Evolutionary conservation across 306 rosid genomes (phyloP), one percentile per base, ranked within the genome.

Genomic region (Ormosia emarginata): DNA sequence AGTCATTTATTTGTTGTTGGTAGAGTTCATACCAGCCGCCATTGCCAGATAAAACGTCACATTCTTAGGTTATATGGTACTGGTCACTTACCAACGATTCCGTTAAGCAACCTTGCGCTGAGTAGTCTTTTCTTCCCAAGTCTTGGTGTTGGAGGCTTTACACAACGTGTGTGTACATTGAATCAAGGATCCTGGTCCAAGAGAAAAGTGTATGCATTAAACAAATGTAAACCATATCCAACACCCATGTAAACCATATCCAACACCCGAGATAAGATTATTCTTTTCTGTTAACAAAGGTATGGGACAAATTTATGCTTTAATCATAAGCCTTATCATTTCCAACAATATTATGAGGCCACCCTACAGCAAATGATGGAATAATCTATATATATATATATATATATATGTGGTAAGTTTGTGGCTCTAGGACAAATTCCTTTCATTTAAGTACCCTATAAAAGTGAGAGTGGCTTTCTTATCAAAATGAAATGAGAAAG

Each of bases 221-320:
- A 46, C 39, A 18, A 59, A 7, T 39, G 8, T 4, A 3, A 71
- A 73, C 65, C 77, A 18, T n/a, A 84, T 65, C 77, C 84, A 79
- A 73, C 83, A 64, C 32, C 59, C 2, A 7, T 39, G 8, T 4
- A 3, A 71, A 73, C 65, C 77, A 18, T n/a, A 84, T 65, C 77
- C 84, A 79, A 73, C 83, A 64, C 32, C 59, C 2, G 5, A 64
- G 71, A 65, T 74, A 65, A 41, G 14, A 44, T 14, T 44, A 73
- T 64, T 74, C 77, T 55, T 50, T 75, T 57, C 4, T 75, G 71
- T 69, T 82, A 58, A 30, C 46, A 15, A 59, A 57, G 77, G n/a
- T 72, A 57, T 67, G 56, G 56, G 72, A 82, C 81, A 82, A 57
- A 12, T 18, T 67, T 57, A 58, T 82, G 77, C 85, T 75, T 82